Percentiles rank a stretch among this genome's conserved stretches.
These are phyloP conservation scores for Entrophospora sp. DNA, from an alignment of 192 early-diverging fungal species.

Conservation along the genomic window DNA sequence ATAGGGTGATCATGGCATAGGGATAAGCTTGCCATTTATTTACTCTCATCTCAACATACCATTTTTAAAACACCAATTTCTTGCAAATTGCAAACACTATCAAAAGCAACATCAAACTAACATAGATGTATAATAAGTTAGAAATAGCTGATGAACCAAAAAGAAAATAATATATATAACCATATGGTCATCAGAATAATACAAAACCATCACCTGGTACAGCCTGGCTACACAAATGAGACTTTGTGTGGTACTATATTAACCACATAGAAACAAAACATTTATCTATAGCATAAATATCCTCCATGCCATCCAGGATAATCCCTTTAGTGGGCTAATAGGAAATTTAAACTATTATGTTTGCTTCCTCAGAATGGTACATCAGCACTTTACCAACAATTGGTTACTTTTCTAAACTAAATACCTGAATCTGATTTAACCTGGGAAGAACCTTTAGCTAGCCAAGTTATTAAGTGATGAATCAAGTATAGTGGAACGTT, in stretches of 20 bases:
- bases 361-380: not conserved
- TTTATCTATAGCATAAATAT: not conserved
- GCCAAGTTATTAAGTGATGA: too few species aligned
- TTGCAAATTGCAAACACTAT: conserved; percentile 3
- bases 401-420: too few species aligned
- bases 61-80: not conserved
- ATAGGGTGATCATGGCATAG: not conserved
- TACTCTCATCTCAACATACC: too few species aligned
- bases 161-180: not conserved
- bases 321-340: not conserved
- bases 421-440: too few species aligned
- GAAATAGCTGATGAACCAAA: conserved; percentile 4
- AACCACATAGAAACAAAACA: not conserved
- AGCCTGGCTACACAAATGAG: not conserved
- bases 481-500: too few species aligned
- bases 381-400: too few species aligned
- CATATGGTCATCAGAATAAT: not conserved
- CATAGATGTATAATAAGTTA: not conserved
- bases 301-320: not conserved
- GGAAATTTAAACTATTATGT: not conserved
- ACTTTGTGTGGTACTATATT: conserved; percentile 1
- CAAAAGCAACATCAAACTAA: conserved; percentile 8
- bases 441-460: too few species aligned
- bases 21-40: conserved; percentile 2
- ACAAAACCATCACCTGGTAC: not conserved